Conservation (phyloP, 2,329 filamentous ascomycete genomes). For the Teratosphaeriaceae sp. region DNA sequence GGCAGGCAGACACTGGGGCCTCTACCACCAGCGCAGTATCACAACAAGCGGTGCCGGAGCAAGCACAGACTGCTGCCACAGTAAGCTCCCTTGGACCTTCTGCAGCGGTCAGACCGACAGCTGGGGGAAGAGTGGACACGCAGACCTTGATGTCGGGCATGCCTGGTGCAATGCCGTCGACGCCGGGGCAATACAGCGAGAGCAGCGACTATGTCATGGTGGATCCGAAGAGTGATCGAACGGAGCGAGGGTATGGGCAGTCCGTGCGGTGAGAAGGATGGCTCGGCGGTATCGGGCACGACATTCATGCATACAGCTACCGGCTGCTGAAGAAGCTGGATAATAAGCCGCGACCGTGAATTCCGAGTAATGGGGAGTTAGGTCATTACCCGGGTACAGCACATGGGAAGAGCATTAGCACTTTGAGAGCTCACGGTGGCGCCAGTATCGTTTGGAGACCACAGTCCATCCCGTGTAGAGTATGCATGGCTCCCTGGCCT, state of each 20-base stretch:
- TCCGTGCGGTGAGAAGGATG: slow-evolving; percentile 1
- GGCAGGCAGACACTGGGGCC: slow-evolving; percentile 12
- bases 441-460: no score
- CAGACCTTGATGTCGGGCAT: slow-evolving; percentile 18
- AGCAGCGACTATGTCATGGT: slow-evolving; percentile 29
- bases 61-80: slow-evolving; percentile 18
- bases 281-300: no score
- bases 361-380: no score
- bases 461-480: no score
- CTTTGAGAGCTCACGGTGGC: no score
- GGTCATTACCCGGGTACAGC: no score
- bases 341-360: no score
- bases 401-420: no score
- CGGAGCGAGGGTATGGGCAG: neutral
- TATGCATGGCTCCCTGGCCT: no score
- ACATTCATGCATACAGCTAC: no score
- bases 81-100: slow-evolving; percentile 15
- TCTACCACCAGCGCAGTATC: slow-evolving; percentile 16
- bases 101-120: slow-evolving; percentile 8
- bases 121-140: slow-evolving; percentile 12
- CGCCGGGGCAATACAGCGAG: slow-evolving; percentile 14
- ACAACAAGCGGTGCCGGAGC: slow-evolving; percentile 20
- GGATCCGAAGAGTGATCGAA: slow-evolving; percentile 8
- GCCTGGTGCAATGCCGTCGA: slow-evolving; percentile 17
- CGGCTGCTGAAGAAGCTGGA: no score